Conservation (phyloP, 202 grass and related monocot species). For the Cymbopogon flexuosus region DNA sequence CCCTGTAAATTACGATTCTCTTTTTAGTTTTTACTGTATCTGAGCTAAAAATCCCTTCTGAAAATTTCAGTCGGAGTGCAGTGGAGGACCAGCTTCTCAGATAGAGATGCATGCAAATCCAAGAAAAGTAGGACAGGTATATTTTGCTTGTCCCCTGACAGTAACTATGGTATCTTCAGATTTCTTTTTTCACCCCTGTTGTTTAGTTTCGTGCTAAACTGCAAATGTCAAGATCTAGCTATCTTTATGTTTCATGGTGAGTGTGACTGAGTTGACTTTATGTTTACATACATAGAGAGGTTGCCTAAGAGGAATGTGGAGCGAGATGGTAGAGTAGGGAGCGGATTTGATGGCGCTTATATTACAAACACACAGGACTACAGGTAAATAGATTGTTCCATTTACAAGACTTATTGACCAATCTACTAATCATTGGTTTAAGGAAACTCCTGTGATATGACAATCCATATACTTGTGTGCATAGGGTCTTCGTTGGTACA, state of each 20-base stretch:
- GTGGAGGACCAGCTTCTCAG: slow-evolving; percentile 67
- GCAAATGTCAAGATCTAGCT: neutral
- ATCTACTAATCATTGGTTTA: neutral
- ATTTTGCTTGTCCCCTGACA: slow-evolving; percentile 34
- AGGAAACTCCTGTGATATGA: slow-evolving; percentile 24
- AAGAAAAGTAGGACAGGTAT: slow-evolving; percentile 89
- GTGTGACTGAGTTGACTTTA: slow-evolving; percentile 12
- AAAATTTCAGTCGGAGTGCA: slow-evolving; percentile 59
- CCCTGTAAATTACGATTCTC: neutral
- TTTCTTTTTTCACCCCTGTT: neutral
- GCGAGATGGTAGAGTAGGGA: slow-evolving; percentile 39
- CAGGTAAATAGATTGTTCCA: slow-evolving; percentile 50
- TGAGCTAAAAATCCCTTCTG: slow-evolving; percentile 16
- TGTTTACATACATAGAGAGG: slow-evolving; percentile 48
- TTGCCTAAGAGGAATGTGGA: slow-evolving; percentile 47
- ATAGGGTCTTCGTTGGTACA: slow-evolving; percentile 77
- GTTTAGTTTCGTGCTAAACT: slow-evolving; percentile 21
- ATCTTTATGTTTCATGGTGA: slow-evolving; percentile 13
- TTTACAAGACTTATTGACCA: neutral
- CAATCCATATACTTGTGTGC: slow-evolving; percentile 9
- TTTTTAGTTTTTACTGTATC: slow-evolving; percentile 14
- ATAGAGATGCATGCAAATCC: slow-evolving; percentile 69
- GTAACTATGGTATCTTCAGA: slow-evolving; percentile 23
- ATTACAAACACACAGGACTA: slow-evolving; percentile 72
- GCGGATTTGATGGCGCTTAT: slow-evolving; percentile 50